These are phyloP conservation scores for Saccharum spontaneum DNA, from an alignment of 176 grass and related monocot genomes.

Conservation along the genomic window DNA sequence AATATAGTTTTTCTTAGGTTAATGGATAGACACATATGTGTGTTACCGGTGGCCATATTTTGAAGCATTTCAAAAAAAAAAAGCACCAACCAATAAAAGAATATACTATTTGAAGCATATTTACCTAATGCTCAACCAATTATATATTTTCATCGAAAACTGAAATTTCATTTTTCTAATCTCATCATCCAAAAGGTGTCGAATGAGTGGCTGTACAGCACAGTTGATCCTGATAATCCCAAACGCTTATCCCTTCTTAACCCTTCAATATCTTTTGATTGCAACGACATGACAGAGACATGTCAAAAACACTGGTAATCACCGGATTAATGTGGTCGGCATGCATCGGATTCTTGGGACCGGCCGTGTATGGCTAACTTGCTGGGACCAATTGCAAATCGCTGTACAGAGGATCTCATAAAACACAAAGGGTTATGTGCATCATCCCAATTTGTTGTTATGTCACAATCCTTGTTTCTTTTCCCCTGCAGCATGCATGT, in stretches of 20 bases:
- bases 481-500: neutral
- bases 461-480: constrained; percentile 44
- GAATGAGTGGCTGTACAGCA: constrained; percentile 37
- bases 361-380: constrained; percentile 22
- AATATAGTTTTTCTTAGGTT: neutral
- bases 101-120: neutral
- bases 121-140: neutral
- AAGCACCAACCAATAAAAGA: neutral
- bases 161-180: constrained; percentile 12
- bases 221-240: constrained; percentile 41
- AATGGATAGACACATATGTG: neutral
- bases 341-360: constrained; percentile 35
- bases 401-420: constrained; percentile 18
- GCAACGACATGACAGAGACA: constrained; percentile 35
- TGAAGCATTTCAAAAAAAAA: neutral
- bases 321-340: constrained; percentile 44
- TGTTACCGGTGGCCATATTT: neutral
- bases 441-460: constrained; percentile 35
- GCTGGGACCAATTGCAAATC: constrained; percentile 42
- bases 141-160: neutral
- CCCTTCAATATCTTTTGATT: constrained; percentile 25
- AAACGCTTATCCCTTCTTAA: constrained; percentile 43
- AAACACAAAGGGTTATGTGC: constrained; percentile 34
- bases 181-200: constrained; percentile 27
- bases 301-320: constrained; percentile 43